Conservation (phyloP, 176 grass and related monocot species). For the Tillandsia leiboldiana region DNA sequence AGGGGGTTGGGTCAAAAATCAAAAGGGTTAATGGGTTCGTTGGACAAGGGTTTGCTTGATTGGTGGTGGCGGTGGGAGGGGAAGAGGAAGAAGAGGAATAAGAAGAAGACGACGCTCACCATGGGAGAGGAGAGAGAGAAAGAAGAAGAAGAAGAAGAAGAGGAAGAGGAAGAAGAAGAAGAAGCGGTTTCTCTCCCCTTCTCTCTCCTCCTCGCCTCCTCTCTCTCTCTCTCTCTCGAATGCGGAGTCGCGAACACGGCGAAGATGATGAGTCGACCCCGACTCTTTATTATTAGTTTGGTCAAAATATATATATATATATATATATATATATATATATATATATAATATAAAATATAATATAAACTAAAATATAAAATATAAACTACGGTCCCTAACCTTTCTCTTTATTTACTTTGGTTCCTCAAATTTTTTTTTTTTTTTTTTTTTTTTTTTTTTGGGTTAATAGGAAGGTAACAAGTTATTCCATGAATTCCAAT, state of each 20-base stretch:
- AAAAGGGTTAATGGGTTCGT: not conserved
- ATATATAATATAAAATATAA: too few species aligned
- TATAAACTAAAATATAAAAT: too few species aligned
- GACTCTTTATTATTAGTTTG: too few species aligned
- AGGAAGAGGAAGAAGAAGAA: not conserved
- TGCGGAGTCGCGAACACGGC: too few species aligned
- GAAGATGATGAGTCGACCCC: not conserved
- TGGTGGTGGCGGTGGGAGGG: not conserved
- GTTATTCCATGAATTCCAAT: too few species aligned
- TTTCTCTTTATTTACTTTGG: too few species aligned
- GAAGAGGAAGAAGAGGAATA: not conserved
- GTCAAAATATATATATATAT: too few species aligned
- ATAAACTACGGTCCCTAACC: too few species aligned
- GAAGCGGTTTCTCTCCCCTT: not conserved
- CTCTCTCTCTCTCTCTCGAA: not conserved
- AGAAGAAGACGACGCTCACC: not conserved
- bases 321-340: too few species aligned
- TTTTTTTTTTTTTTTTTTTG: too few species aligned
- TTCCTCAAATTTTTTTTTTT: too few species aligned
- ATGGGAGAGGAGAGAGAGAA: constrained; percentile 7
- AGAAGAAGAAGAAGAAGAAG: not conserved
- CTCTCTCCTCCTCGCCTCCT: not conserved
- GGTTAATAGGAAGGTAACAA: too few species aligned
- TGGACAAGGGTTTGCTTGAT: not conserved
- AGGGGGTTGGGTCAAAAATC: not conserved